Evolutionary conservation across 352 stramenopile species (phyloP).

Genomic region (Globisporangium sylvaticum): DNA sequence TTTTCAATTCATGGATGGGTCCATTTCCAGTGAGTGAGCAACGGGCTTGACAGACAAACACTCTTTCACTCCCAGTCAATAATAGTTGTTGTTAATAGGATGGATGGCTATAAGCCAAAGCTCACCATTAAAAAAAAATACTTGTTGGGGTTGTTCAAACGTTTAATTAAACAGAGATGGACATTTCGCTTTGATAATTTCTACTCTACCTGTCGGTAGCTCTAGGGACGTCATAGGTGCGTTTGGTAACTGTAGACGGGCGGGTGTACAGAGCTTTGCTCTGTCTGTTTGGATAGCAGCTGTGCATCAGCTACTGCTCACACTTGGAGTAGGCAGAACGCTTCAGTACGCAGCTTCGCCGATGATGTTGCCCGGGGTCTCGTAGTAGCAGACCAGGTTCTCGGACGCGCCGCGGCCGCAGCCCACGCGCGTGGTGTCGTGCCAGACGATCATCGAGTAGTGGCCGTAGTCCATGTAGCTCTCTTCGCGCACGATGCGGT

Average conservation of each 20-base stretch:
- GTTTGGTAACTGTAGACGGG: no score
- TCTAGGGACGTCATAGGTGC: no score
- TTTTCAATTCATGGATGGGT: not conserved
- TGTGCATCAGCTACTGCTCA: not conserved
- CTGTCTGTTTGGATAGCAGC: not conserved
- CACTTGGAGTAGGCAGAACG: not conserved
- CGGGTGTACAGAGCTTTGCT: not conserved
- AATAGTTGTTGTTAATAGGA: not conserved
- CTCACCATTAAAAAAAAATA: no score
- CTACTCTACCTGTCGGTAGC: no score
- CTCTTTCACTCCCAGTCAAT: not conserved
- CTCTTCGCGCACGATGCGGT: constrained; percentile 13
- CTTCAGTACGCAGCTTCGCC: constrained; percentile 11
- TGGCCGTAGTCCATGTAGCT: constrained; percentile 12
- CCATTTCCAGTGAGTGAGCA: not conserved
- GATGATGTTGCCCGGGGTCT: constrained; percentile 13
- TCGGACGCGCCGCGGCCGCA: constrained; percentile 12
- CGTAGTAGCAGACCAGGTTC: constrained; percentile 20
- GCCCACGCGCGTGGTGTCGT: constrained; percentile 14
- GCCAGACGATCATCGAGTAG: constrained; percentile 20
- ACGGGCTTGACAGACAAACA: not conserved
- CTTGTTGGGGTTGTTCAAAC: not conserved
- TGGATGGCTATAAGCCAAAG: not conserved
- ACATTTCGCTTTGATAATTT: not conserved
- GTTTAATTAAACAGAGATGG: not conserved